Percentiles rank a stretch among this genome's conserved stretches.
Evolutionary conservation across 495 filamentous ascomycete genomes (phyloP).

Genomic region (Tuber melanosporum): DNA sequence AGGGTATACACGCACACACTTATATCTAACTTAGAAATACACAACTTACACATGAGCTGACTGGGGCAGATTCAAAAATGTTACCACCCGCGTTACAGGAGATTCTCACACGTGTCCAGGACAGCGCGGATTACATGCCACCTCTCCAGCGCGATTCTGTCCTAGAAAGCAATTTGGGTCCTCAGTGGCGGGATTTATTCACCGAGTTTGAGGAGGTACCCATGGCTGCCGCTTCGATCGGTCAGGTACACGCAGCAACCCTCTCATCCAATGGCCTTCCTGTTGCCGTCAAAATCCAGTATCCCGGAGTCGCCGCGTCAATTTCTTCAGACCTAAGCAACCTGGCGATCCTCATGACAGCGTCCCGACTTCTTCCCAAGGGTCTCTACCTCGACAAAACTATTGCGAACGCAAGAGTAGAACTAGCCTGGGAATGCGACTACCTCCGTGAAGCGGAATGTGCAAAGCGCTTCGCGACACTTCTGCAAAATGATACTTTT

Average conservation of each 20-base stretch:
- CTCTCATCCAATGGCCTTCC: conserved; percentile 65
- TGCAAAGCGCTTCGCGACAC: conserved; percentile 62
- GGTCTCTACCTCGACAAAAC: conserved; percentile 94
- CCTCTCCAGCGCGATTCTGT: conserved; percentile 83
- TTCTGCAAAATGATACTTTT: conserved; percentile 61
- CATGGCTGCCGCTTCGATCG: conserved; percentile 95
- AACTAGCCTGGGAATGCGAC: conserved; percentile 96
- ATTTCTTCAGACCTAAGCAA: conserved; percentile 96
- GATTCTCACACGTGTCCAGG: conserved; percentile 88
- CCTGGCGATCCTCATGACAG: conserved; percentile 79
- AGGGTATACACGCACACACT: conserved; percentile 49
- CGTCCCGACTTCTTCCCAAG: conserved; percentile 79
- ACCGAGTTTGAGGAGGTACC: conserved; percentile 79
- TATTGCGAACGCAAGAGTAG: conserved; percentile 88
- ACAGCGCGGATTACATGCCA: conserved; percentile 97
- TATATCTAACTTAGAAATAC: neutral
- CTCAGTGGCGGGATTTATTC: conserved; percentile 80
- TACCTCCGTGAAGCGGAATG: conserved; percentile 82
- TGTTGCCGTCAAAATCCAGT: conserved; percentile 95
- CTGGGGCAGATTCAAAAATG: conserved; percentile 78
- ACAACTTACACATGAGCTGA: neutral
- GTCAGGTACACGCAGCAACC: conserved; percentile 83
- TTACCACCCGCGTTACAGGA: conserved; percentile 75
- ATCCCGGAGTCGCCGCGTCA: conserved; percentile 90
- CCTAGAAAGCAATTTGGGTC: conserved; percentile 66